phyloP scores from a whole-genome alignment of 2,329 filamentous ascomycete species.

The Hypoxylon sp. region DNA sequence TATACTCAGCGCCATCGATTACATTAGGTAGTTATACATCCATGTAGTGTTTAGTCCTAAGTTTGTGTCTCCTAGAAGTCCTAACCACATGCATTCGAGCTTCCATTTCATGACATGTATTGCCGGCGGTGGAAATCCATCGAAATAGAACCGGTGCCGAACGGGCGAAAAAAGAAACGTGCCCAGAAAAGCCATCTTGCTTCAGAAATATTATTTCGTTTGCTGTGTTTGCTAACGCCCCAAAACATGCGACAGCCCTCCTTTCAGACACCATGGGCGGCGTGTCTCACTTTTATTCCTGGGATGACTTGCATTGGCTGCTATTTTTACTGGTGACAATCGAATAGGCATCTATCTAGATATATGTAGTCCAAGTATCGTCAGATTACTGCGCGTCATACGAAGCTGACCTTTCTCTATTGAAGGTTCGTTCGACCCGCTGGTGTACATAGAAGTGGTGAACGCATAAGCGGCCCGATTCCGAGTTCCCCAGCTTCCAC shows the following conservation, averaged over 20 bases:
- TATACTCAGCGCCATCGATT: neutral
- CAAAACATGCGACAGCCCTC: conserved; percentile 27
- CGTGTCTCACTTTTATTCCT: conserved; percentile 27
- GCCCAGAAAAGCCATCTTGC: conserved; percentile 23
- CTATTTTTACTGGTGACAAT: conserved; percentile 22
- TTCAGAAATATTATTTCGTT: conserved; percentile 32
- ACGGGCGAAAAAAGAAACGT: conserved; percentile 13
- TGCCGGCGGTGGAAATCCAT: conserved; percentile 5
- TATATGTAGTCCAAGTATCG: neutral
- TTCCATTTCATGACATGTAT: conserved; percentile 1
- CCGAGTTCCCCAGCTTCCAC: conserved; percentile 1
- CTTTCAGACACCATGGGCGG: conserved; percentile 5
- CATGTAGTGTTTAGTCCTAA: neutral
- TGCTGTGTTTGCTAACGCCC: conserved; percentile 25
- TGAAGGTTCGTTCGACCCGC: neutral
- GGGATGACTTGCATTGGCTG: conserved; percentile 8
- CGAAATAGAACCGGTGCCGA: conserved; percentile 15
- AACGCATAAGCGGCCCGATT: conserved; percentile 24
- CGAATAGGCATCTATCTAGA: too few relatives aligned
- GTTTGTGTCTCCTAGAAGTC: too few relatives aligned
- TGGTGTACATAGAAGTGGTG: conserved; percentile 5
- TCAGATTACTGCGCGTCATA: conserved; percentile 6
- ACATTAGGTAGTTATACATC: neutral
- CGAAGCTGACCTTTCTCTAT: neutral
- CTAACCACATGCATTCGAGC: neutral